Conservation (phyloP, 164 flowering plant species). For the Vitis cinerea region DNA sequence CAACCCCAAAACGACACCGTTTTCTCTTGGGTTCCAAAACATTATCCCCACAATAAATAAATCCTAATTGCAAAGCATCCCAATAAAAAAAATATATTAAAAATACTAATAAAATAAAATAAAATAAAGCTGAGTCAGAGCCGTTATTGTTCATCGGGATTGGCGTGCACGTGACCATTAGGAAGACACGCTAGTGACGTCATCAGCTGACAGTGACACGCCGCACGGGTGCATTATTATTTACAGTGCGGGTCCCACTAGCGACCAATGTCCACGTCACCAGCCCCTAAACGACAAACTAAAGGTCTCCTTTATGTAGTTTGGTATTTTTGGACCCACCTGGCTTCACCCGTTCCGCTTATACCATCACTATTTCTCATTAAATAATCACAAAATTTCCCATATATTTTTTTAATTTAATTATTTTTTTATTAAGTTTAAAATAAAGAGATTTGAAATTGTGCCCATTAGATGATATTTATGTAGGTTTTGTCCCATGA, state of each 20-base stretch:
- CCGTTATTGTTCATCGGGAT: conserved; percentile 17
- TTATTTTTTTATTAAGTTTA: too few species aligned
- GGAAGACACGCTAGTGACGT: conserved; percentile 5
- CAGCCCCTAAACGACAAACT: conserved; percentile 23
- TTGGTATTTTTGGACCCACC: neutral
- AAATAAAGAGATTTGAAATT: too few species aligned
- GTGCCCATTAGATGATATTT: too few species aligned
- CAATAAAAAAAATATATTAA: neutral
- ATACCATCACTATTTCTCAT: too few species aligned
- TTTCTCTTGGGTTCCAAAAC: too few species aligned
- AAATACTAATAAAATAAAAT: neutral
- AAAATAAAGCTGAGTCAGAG: neutral
- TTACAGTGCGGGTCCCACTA: conserved; percentile 8
- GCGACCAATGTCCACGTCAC: conserved; percentile 13
- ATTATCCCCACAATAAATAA: too few species aligned
- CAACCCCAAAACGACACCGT: too few species aligned
- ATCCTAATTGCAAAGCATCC: neutral
- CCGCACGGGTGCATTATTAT: conserved; percentile 24
- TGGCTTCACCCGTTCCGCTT: too few species aligned
- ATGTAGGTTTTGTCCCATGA: too few species aligned
- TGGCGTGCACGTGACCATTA: conserved; percentile 22
- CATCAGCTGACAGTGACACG: conserved; percentile 12
- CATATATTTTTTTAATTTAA: too few species aligned
- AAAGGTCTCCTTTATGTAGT: conserved; percentile 7
- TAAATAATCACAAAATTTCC: too few species aligned